Base-by-base conservation (phyloP, 2,329 filamentous ascomycete genomes). In the Exutisphaerella laricina region DNA sequence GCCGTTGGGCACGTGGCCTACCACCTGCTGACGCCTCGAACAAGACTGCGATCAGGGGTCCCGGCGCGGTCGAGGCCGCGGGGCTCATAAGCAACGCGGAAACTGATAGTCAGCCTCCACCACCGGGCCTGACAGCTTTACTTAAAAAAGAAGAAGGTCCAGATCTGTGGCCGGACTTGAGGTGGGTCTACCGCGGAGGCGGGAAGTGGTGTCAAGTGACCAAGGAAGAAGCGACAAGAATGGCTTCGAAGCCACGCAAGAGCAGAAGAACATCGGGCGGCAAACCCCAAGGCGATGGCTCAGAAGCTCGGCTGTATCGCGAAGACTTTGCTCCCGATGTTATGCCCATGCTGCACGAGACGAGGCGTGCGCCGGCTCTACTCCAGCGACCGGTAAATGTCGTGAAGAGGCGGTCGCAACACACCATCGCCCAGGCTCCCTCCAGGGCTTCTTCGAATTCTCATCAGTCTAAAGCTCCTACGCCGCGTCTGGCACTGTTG, bases 151-250 rank as follows among this genome's bases (percentile, higher is more conserved):
- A 50, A n/a, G 59, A 63, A 31, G 58, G 59, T 9, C 58, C 58
- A 4, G 57, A 59, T n/a, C 51, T 53, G 26, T 63, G 50, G 41
- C 60, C 59, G 4, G 33, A 54, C 8, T 43, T 59, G 14, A 43
- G 45, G 3, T 63, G 59, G 59, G 32, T 54, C 29, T 63, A 63
- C 30, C 54, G 59, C 21, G 60, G 60, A 6, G 60, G 60, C 20
- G 59, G 60, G 9, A 63, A 62, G 37, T 62, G 59, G 57, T 51
- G 54, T 30, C 42, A 55, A 20, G 39, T 53, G 25, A 49, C 54
- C 4, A 63, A 63, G 44, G 42, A 52, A 23, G 48, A 58, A 30
- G 38, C 32, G 22, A 49, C 46, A 41, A 45, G 35, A 18, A 39
- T 34, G 37, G 42, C 22, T 26, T 39, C 29, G 42, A 28, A 21